Base-by-base conservation (phyloP, 257 asterid genomes). In the Gynochthodes officinalis region DNA sequence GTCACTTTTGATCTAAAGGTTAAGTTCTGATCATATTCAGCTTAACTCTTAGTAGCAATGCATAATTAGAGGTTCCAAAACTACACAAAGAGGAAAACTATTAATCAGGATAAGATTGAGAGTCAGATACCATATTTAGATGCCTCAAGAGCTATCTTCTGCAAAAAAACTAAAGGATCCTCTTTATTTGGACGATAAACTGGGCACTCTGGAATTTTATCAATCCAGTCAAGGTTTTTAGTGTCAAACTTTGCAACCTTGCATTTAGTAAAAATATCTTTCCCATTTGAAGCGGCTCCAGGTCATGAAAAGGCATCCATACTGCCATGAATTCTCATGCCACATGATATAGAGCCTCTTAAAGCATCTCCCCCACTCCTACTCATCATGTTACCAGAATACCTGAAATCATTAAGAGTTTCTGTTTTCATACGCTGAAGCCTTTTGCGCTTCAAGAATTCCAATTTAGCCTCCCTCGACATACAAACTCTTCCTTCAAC, bases 81-180 rank as follows among this genome's bases (percentile, higher is more conserved):
- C 25, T 9, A 74, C 67, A 28, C 16, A 28, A 39, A 73, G 2
- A 52, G 57, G 53, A 21, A 65, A 9, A 15, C 0, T 42, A 23
- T 67, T 39, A 75, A 71, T 28, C 33, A 53, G 61, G 72, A 49
- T 19, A 76, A 37, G 63, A 55, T 37, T 27, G 57, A 28, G 63
- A 54, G 57, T 60, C 50, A 50, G 58, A 74, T 86, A 91, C 99
- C 99, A 78, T 86, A 89, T 94, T 83, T 89, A 6, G 96, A 92
- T 76, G 99, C 99, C 78, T 89, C 97, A 39, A 96, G 98, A 75
- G 99, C 96, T 71, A 95, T 91, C 87, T 89, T 95, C 80, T 86
- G 97, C 77, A 78, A 87, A 86, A 95, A 66, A 86, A 84, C n/a
- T 76, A 95, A 76, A 66, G 99, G 99, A 83, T 95, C 99, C 84